These are phyloP conservation scores for Sorghum bicolor DNA, from an alignment of 176 grass and related monocot species.

Conservation along the genomic window Sorghum_bicolor_NCBIv3 NC_012879.2:55681001-55681500, in stretches of 20 bases:
- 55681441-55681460: constrained; percentile 48
- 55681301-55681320: constrained; percentile 71
- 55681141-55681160: constrained; percentile 40
- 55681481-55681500: constrained; percentile 58
- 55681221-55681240: constrained; percentile 58
- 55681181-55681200: constrained; percentile 61
- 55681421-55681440: constrained; percentile 40
- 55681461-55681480: constrained; percentile 49
- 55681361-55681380: constrained; percentile 76
- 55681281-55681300: constrained; percentile 61
- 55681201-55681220: constrained; percentile 84
- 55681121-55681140: constrained; percentile 51
- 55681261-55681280: constrained; percentile 71
- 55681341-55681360: constrained; percentile 47
- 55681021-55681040: constrained; percentile 49
- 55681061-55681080: constrained; percentile 83
- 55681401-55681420: constrained; percentile 59
- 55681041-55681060: constrained; percentile 75
- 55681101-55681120: constrained; percentile 34
- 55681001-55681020: constrained; percentile 67
- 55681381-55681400: constrained; percentile 71
- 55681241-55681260: constrained; percentile 52
- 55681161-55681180: constrained; percentile 53
- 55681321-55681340: constrained; percentile 54
- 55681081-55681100: constrained; percentile 64